Conservation (phyloP, 345 rosid species). For the Brassica incana region DNA sequence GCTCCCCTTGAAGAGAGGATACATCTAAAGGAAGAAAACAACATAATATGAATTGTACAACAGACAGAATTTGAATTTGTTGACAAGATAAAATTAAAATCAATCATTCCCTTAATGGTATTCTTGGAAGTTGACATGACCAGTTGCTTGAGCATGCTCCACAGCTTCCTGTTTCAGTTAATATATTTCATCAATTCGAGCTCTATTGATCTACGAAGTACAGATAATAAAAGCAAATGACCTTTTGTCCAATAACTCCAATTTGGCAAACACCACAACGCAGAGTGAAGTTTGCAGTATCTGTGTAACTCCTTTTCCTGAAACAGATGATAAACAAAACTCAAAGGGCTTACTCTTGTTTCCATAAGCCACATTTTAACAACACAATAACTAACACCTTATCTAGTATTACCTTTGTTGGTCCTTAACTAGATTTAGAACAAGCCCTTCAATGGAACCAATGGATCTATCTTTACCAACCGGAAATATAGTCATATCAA, state of each 20-base stretch:
- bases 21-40: constrained; percentile 14
- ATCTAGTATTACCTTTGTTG: constrained; percentile 63
- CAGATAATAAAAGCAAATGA: constrained; percentile 18
- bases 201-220: constrained; percentile 16
- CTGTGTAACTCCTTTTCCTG: constrained; percentile 84
- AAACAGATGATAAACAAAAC: constrained; percentile 15
- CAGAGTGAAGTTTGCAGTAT: constrained; percentile 78
- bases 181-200: neutral
- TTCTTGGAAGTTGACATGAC: constrained; percentile 93
- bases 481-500: constrained; percentile 79
- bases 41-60: constrained; percentile 19
- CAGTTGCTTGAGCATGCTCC: constrained; percentile 93
- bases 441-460: constrained; percentile 58
- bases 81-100: neutral
- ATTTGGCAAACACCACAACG: constrained; percentile 96
- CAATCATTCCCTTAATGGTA: constrained; percentile 45
- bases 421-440: constrained; percentile 62
- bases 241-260: constrained; percentile 92
- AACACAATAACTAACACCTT: neutral
- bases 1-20: neutral
- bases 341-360: constrained; percentile 12
- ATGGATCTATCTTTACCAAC: constrained; percentile 60
- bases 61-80: constrained; percentile 14
- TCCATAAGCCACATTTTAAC: neutral
- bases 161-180: constrained; percentile 67